A percentile compares a stretch with the other conserved stretches of the same genome.
Evolutionary conservation across 2,329 filamentous ascomycete species (phyloP).

Genomic region (Aspergillus sp.): DNA sequence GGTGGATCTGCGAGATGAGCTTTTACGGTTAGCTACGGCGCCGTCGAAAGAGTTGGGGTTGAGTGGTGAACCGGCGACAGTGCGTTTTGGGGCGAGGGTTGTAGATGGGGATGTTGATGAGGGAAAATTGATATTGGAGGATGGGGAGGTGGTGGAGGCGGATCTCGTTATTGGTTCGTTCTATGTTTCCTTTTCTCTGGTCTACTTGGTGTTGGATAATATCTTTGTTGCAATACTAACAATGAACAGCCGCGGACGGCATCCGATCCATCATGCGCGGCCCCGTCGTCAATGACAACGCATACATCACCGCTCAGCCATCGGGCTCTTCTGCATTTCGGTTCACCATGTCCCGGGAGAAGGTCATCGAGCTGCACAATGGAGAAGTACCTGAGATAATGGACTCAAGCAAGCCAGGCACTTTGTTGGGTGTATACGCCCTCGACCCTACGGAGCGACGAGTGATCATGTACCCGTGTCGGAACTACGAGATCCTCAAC

Average conservation of each 20-base stretch:
- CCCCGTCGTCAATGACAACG: background rate
- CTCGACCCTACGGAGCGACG: constrained; percentile 3
- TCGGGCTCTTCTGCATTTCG: constrained; percentile 10
- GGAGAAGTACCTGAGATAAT: background rate
- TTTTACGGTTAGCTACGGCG: constrained; percentile 10
- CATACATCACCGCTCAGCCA: background rate
- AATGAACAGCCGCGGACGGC: constrained; percentile 11
- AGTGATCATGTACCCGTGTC: constrained; percentile 17
- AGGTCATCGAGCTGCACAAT: background rate
- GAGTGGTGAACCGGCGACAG: background rate
- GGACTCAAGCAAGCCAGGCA: background rate
- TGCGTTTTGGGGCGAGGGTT: background rate
- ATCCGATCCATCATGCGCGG: constrained; percentile 13
- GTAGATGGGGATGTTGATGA: background rate
- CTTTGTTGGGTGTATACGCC: constrained; percentile 3
- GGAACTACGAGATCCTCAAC: constrained; percentile 15
- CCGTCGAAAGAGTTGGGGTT: constrained; percentile 6
- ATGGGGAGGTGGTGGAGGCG: background rate
- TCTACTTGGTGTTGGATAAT: background rate
- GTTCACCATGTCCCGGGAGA: constrained; percentile 10
- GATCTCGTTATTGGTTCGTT: constrained; percentile 6
- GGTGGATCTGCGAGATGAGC: constrained; percentile 14
- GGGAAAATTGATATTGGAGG: background rate
- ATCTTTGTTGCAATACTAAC: background rate
- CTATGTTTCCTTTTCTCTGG: background rate